Percentiles rank a stretch among this genome's conserved stretches.
Evolutionary conservation across 1,139 yeast genomes (phyloP).

Genomic region (Taphrina wiesneri): DNA sequence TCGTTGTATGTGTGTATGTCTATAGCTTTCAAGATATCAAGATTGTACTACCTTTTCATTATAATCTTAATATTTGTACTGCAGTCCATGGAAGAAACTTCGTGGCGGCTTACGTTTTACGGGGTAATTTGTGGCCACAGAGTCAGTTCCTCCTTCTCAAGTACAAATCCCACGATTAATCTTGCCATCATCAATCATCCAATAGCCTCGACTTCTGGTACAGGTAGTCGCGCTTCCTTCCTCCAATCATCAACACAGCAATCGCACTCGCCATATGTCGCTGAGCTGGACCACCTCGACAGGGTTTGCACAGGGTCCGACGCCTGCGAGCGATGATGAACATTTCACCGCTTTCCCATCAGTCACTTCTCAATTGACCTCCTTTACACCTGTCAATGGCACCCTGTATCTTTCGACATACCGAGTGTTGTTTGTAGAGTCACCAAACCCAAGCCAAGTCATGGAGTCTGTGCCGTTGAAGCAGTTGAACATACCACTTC

Average conservation of each 20-base stretch:
- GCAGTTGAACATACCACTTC: slow-evolving; percentile 11
- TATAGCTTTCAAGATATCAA: not conserved
- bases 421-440: slow-evolving; percentile 19
- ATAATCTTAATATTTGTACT: no score
- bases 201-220: no score
- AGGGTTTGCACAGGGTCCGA: not conserved
- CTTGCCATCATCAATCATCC: no score
- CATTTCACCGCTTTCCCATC: slow-evolving; percentile 4
- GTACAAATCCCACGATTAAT: not conserved
- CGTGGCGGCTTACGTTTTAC: not conserved
- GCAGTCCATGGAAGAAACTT: no score
- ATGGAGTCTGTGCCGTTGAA: slow-evolving; percentile 14
- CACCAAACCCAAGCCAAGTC: not conserved
- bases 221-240: no score
- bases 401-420: slow-evolving; percentile 19
- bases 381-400: slow-evolving; percentile 15
- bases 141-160: not conserved
- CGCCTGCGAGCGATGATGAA: slow-evolving; percentile 4
- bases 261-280: slow-evolving; percentile 5
- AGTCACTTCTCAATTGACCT: slow-evolving; percentile 14
- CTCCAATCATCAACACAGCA: no score
- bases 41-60: no score
- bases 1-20: no score
- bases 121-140: slow-evolving; percentile 6
- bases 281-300: slow-evolving; percentile 1